phyloP scores from a whole-genome alignment of 192 early-diverging fungal genomes.

The Coemansia sp. region DNA sequence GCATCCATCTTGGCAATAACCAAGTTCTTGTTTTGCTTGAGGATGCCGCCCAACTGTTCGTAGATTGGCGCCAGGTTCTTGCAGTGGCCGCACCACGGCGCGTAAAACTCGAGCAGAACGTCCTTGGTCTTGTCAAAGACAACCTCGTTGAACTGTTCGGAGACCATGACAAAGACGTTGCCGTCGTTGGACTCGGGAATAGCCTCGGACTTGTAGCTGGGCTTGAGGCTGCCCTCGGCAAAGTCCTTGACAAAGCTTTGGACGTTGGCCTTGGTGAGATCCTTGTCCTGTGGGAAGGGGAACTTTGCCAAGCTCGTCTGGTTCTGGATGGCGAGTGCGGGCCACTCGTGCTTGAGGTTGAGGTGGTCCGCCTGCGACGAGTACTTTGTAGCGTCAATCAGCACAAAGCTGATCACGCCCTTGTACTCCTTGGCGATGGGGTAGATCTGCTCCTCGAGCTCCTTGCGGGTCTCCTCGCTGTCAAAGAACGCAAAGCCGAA shows the following conservation, averaged over 20 bases:
- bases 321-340: constrained; percentile 90
- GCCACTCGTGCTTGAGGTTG: constrained; percentile 90
- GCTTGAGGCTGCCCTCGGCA: constrained; percentile 68
- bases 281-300: constrained; percentile 78
- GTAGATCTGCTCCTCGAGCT: constrained; percentile 65
- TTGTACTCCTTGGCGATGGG: constrained; percentile 81
- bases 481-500: constrained; percentile 89
- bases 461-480: constrained; percentile 63
- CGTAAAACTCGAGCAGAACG: constrained; percentile 95
- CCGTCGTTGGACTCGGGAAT: constrained; percentile 86
- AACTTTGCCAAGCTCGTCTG: constrained; percentile 77
- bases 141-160: constrained; percentile 80
- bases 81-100: constrained; percentile 89
- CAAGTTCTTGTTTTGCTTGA: constrained; percentile 62
- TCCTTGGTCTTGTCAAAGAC: constrained; percentile 86
- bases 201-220: constrained; percentile 82
- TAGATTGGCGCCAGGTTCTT: constrained; percentile 75
- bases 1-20: constrained; percentile 96
- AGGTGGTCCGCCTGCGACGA: constrained; percentile 86
- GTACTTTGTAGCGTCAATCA: constrained; percentile 88
- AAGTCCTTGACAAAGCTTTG: constrained; percentile 68
- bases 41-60: constrained; percentile 75
- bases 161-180: constrained; percentile 90
- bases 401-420: constrained; percentile 91
- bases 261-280: constrained; percentile 65